Percentiles rank a stretch among this genome's conserved stretches.
These are phyloP conservation scores for Chytriomyces confervae DNA, from an alignment of 192 early-diverging fungal genomes.

Conservation along the genomic window DNA sequence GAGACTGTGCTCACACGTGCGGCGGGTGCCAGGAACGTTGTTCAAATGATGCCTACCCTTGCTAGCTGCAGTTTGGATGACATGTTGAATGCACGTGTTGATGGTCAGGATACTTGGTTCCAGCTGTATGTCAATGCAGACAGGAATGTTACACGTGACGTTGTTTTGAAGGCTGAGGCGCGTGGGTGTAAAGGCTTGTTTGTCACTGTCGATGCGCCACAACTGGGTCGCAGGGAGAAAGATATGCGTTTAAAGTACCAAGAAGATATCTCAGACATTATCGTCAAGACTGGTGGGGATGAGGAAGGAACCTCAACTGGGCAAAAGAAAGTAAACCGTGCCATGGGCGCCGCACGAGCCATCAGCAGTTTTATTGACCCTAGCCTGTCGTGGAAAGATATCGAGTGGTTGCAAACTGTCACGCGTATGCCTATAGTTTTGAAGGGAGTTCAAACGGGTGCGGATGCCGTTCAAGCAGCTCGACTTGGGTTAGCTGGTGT, in stretches of 20 bases:
- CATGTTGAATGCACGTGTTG: conserved; percentile 47
- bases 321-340: conserved; percentile 43
- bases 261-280: conserved; percentile 52
- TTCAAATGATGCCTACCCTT: conserved; percentile 81
- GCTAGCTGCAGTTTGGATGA: conserved; percentile 71
- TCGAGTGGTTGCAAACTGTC: conserved; percentile 85
- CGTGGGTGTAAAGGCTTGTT: conserved; percentile 63
- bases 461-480: conserved; percentile 88
- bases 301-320: neutral
- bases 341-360: conserved; percentile 68
- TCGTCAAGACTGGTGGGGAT: conserved; percentile 30
- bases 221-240: conserved; percentile 74
- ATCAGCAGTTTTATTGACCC: conserved; percentile 85
- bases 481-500: conserved; percentile 80
- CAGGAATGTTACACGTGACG: conserved; percentile 42
- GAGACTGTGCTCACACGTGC: conserved; percentile 70
- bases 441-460: conserved; percentile 90
- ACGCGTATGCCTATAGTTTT: conserved; percentile 86
- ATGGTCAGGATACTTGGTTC: conserved; percentile 55
- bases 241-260: conserved; percentile 81
- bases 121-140: conserved; percentile 66
- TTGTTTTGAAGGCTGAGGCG: conserved; percentile 51
- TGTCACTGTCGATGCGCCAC: conserved; percentile 84
- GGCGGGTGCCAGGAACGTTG: conserved; percentile 58
- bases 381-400: conserved; percentile 83